Percentiles rank a stretch among this genome's conserved stretches.
These are phyloP conservation scores for Amniculicola lignicola DNA, from an alignment of 495 filamentous ascomycete species.

Conservation along the genomic window DNA sequence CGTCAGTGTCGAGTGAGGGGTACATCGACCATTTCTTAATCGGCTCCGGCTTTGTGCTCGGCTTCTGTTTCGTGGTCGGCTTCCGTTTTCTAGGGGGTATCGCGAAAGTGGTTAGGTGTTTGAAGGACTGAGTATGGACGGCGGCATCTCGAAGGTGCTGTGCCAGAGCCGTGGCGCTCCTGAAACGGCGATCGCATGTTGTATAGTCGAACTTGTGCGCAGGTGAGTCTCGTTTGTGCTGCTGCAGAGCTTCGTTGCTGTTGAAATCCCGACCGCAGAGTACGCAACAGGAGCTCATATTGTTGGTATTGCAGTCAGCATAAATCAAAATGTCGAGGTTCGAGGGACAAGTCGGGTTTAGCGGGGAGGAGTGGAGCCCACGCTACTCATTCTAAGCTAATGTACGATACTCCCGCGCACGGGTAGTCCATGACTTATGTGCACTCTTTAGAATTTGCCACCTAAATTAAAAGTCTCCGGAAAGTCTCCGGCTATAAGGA, in stretches of 20 bases:
- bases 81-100: constrained; percentile 1
- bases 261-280: constrained; percentile 1
- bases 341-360: too few relatives aligned
- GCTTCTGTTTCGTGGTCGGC: constrained; percentile 4
- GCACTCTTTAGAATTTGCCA: too few relatives aligned
- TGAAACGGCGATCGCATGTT: constrained; percentile 7
- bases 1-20: constrained; percentile 42
- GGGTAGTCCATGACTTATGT: too few relatives aligned
- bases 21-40: constrained; percentile 44
- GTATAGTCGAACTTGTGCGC: constrained; percentile 6
- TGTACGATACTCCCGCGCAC: too few relatives aligned
- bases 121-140: background rate
- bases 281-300: constrained; percentile 4
- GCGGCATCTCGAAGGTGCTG: background rate
- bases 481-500: too few relatives aligned
- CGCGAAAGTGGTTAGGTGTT: constrained; percentile 6
- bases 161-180: background rate
- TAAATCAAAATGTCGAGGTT: too few relatives aligned
- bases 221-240: constrained; percentile 5
- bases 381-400: too few relatives aligned
- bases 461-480: too few relatives aligned
- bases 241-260: constrained; percentile 4
- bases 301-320: too few relatives aligned
- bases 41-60: constrained; percentile 6
- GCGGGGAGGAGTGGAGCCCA: too few relatives aligned